phyloP scores from a whole-genome alignment of 2,329 filamentous ascomycete genomes.

The Colletotrichum acutatum region DNA sequence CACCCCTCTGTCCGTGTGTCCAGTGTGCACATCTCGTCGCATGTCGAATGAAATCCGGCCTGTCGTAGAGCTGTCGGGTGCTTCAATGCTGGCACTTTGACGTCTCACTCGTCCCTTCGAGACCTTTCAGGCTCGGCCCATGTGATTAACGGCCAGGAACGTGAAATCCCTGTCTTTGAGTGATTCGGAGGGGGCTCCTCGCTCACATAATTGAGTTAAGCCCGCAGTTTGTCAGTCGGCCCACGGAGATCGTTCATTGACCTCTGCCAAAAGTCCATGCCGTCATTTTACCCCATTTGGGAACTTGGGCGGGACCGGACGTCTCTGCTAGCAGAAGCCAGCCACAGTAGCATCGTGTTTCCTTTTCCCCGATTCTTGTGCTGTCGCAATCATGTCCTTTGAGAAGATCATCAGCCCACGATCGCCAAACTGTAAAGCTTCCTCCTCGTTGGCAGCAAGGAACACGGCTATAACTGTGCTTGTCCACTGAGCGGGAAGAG shows the following conservation, averaged over 20 bases:
- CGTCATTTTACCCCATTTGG: constrained; percentile 28
- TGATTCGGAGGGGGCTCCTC: background rate
- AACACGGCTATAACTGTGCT: background rate
- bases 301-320: constrained; percentile 22
- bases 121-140: background rate
- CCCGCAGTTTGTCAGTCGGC: constrained; percentile 6
- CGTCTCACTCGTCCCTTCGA: constrained; percentile 9
- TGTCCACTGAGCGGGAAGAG: constrained; percentile 6
- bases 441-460: background rate
- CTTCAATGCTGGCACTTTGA: constrained; percentile 5
- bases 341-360: background rate
- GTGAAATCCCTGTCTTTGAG: background rate
- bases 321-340: constrained; percentile 13
- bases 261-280: constrained; percentile 24
- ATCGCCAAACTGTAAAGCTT: background rate
- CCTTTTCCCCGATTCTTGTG: background rate
- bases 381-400: background rate
- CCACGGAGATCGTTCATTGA: constrained; percentile 1
- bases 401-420: constrained; percentile 3
- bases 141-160: background rate
- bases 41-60: background rate
- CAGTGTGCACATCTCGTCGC: background rate
- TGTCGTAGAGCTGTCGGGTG: background rate
- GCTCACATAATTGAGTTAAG: background rate
- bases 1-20: background rate